Base-by-base conservation (phyloP, 2,329 filamentous ascomycete species). In the Aplosporella prunicola region DNA sequence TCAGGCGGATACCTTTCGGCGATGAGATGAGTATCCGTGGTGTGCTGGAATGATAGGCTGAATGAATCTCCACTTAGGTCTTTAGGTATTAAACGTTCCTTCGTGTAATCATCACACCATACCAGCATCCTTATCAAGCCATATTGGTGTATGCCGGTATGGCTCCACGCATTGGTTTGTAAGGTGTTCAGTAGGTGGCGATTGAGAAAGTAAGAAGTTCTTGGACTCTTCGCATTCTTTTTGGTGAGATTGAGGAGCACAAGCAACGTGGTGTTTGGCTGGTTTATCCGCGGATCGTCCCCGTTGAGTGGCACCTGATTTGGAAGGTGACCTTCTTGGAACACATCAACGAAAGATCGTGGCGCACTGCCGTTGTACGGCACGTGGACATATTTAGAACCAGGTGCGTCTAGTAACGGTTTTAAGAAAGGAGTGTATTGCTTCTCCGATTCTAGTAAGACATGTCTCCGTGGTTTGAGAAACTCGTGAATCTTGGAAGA, bases 101-200 rank as follows among this genome's bases (percentile, higher is more conserved):
- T 76, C 39, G 85, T 80, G 0, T 72, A 64, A 28, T 78, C 66
- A 1, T 73, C 69, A 3, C 78, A 51, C 78, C 87, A 88, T 25
- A 88, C 54, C 1, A 96, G 68, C 66, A 89, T 80, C 32, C 87
- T 77, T 3, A 93, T 78, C 13, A 79, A 71, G 3, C 89, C 89
- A 53, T 86, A 88, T 18, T 68, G 66, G 48, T 94, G 81, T 47
- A 93, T 74, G 0, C 80, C 65, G 0, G 66, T 58, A 33, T 75
- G 67, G 2, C 67, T 62, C 43, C 75, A 68, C 38, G 82, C 73
- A 34, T 71, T 67, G 28, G 60, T 63, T 47, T 79, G 64, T 40
- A 84, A 70, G 51, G 82, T 76, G 51, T 75, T 71, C 2, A 80
- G 52, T 2, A 82, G 58, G 39, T 81, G 64, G 40, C 63, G 58